Evolutionary conservation across 2,329 filamentous ascomycete genomes (phyloP).

Genomic region (Tolypocladium ophioglossoides): DNA sequence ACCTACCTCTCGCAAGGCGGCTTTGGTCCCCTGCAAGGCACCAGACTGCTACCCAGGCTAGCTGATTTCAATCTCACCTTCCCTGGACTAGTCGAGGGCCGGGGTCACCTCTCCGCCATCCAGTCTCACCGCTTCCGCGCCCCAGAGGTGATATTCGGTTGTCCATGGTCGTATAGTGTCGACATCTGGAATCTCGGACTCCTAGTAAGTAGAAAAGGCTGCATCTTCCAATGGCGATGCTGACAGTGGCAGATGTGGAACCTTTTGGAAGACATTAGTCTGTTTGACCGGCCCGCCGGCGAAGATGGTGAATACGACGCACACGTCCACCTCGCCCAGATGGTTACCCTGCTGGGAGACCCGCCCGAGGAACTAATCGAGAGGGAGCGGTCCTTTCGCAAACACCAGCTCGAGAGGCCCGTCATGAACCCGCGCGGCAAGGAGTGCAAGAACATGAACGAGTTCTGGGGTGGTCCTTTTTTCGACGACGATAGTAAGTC

Average conservation of each 20-base stretch:
- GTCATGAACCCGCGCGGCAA: not conserved
- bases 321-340: slow-evolving; percentile 12
- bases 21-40: slow-evolving; percentile 7
- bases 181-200: slow-evolving; percentile 13
- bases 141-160: slow-evolving; percentile 14
- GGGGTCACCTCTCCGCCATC: slow-evolving; percentile 7
- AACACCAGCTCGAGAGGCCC: not conserved
- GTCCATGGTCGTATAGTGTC: slow-evolving; percentile 8
- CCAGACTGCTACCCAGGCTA: slow-evolving; percentile 6
- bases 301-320: slow-evolving; percentile 12
- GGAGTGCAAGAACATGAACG: slow-evolving; percentile 9
- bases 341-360: slow-evolving; percentile 8
- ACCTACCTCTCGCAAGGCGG: slow-evolving; percentile 8
- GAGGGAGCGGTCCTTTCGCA: slow-evolving; percentile 9
- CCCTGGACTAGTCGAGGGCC: slow-evolving; percentile 3
- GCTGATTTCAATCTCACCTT: slow-evolving; percentile 9
- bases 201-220: slow-evolving; percentile 5
- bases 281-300: slow-evolving; percentile 8
- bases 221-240: not conserved
- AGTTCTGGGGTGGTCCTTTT: slow-evolving; percentile 11
- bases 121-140: slow-evolving; percentile 12
- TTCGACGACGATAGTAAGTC: slow-evolving; percentile 7
- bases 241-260: slow-evolving; percentile 12
- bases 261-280: slow-evolving; percentile 8
- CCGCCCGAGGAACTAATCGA: slow-evolving; percentile 6